phyloP scores from a whole-genome alignment of 306 rosid genomes.

The Citrullus colocynthis region DNA sequence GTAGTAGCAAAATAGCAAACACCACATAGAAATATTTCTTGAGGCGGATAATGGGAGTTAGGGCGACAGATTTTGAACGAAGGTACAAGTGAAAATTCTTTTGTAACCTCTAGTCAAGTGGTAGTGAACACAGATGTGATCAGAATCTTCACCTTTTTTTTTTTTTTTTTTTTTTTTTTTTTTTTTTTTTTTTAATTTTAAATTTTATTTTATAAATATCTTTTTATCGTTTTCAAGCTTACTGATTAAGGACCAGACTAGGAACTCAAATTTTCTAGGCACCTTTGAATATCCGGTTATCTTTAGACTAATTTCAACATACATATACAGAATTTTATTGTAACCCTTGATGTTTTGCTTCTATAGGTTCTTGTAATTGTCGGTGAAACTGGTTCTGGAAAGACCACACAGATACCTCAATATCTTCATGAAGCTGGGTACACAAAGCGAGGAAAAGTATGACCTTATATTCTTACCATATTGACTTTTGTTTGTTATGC shows the following conservation, averaged over 20 bases:
- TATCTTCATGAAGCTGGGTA: constrained; percentile 97
- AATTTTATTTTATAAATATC: not conserved
- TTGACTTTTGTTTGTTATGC: not conserved
- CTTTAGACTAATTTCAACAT: not conserved
- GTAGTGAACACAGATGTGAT: not conserved
- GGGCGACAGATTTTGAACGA: not conserved
- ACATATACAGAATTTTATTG: not conserved
- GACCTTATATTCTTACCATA: constrained; percentile 1
- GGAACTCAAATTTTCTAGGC: not conserved
- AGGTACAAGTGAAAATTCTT: not conserved
- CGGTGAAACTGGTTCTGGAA: constrained; percentile 99
- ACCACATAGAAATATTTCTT: not conserved
- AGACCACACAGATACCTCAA: constrained; percentile 94
- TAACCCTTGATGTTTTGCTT: not conserved
- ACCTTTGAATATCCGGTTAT: not conserved
- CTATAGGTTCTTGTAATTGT: constrained; percentile 85
- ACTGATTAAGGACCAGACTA: not conserved
- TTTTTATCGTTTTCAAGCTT: not conserved
- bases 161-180: too few species aligned
- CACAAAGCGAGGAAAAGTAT: constrained; percentile 82
- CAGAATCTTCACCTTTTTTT: not conserved
- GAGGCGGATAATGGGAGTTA: not conserved
- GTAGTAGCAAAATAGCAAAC: not conserved
- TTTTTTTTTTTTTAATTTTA: too few species aligned
- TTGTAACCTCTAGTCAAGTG: not conserved